Percentiles rank a stretch among this genome's conserved stretches.
These are phyloP conservation scores for Linum lewisii DNA, from an alignment of 345 rosid genomes.

Conservation along the genomic window DNA sequence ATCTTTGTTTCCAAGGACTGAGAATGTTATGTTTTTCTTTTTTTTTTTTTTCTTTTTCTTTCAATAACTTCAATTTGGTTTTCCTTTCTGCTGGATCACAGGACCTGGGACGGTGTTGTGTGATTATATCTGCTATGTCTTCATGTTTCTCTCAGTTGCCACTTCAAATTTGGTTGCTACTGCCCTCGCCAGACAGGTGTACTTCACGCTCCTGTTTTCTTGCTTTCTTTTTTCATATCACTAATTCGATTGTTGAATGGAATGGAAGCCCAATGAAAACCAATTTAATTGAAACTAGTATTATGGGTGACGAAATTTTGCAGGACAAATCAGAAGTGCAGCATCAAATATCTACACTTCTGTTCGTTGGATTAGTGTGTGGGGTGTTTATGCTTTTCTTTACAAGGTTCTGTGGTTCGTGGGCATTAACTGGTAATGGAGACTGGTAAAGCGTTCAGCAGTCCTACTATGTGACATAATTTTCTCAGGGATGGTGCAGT, in stretches of 20 bases:
- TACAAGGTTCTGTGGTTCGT: slow-evolving; percentile 7
- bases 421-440: slow-evolving; percentile 7
- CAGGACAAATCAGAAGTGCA: slow-evolving; percentile 10
- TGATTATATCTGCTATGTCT: slow-evolving; percentile 39
- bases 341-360: slow-evolving; percentile 6
- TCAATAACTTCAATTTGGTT: neutral
- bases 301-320: neutral
- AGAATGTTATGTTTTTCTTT: neutral
- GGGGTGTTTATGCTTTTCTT: slow-evolving; percentile 4
- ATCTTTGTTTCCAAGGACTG: neutral
- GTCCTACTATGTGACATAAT: neutral
- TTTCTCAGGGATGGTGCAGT: neutral
- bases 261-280: too few species aligned
- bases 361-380: slow-evolving; percentile 5
- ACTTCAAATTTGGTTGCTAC: slow-evolving; percentile 58
- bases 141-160: slow-evolving; percentile 55
- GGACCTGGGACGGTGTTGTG: slow-evolving; percentile 51
- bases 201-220: neutral
- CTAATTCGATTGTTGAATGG: neutral
- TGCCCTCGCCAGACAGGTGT: slow-evolving; percentile 38
- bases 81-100: slow-evolving; percentile 7
- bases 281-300: too few species aligned
- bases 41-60: neutral
- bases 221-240: neutral
- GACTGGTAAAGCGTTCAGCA: neutral